Base-by-base conservation (phyloP, 2,329 filamentous ascomycete genomes). In the Pseudogymnoascus sp. region DNA sequence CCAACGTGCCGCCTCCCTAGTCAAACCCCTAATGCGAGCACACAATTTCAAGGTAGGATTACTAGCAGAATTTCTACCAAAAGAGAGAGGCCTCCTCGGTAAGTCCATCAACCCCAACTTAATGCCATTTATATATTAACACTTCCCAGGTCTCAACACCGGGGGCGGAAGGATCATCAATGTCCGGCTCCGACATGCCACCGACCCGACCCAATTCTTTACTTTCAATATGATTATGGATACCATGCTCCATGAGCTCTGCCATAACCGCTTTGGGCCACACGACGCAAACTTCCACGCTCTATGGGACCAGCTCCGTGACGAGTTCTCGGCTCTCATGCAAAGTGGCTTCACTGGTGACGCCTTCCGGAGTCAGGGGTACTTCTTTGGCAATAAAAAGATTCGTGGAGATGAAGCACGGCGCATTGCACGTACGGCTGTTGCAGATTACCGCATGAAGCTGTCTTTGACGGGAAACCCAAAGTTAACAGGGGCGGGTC, bases 21-120 rank as follows among this genome's bases (percentile, higher is more conserved):
- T 97, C 64, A 97, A 96, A 73, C 93, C 93, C 15, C 90, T 97
- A 65, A 97, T 97, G 92, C 83, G 91, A 66, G 90, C 90, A 57
- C 84, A 90, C 44, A 81, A 81, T 61, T 97, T 92, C 90, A 87
- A 79, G 64, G 90, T 97, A 35, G 81, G 82, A 29, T 84, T 89
- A 57, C 81, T 97, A 13, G 85, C 86, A 58, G 93, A 97, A 72
- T 96, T 97, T 75, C 89, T 90, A 63, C 93, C 93, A 0, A 78
- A 84, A 10, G 81, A 94, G 68, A 75, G 78, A 33, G 89, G 88
- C 66, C 78, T 96, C 1, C 76, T 96, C 40, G 92, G 90, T 80
- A 74, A 44, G 74, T 68, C 31, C 15, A 11, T 13, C 24, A 4
- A 8, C 5, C 5, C 33, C 15, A 17, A 6, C 33, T 11, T 5